phyloP scores from a whole-genome alignment of 2,329 filamentous ascomycete species.

The Cadophora sp. region DNA sequence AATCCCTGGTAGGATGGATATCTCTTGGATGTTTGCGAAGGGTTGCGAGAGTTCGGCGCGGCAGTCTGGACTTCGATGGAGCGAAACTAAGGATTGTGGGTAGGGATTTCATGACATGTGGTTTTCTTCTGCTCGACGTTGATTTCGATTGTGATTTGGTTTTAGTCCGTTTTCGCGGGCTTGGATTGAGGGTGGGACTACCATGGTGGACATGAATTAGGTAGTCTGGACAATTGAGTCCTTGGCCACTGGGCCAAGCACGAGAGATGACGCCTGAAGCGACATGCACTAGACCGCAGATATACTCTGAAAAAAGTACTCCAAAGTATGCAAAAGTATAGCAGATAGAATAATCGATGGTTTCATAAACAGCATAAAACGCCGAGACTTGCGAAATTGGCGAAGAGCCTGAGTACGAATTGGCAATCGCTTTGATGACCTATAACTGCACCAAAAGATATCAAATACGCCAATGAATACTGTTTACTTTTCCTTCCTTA shows the following conservation, averaged over 20 bases:
- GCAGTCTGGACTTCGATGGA: neutral
- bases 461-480: constrained; percentile 21
- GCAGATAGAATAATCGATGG: neutral
- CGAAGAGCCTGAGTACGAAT: neutral
- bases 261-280: neutral
- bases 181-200: neutral
- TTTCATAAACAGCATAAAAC: neutral
- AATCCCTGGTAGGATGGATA: too few species aligned
- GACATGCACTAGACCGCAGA: neutral
- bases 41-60: neutral
- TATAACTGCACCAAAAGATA: constrained; percentile 12
- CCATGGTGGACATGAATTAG: neutral
- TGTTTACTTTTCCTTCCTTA: constrained; percentile 15
- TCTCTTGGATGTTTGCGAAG: neutral
- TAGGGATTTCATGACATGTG: neutral
- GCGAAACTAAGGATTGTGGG: neutral
- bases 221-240: neutral
- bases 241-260: neutral
- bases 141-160: too few species aligned
- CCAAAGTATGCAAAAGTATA: neutral
- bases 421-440: constrained; percentile 4
- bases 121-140: too few species aligned
- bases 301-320: neutral
- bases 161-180: too few species aligned
- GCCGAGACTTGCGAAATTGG: neutral